Evolutionary conservation across 2,329 filamentous ascomycete species (phyloP).

Genomic region (Pseudogymnoascus destructans): DNA sequence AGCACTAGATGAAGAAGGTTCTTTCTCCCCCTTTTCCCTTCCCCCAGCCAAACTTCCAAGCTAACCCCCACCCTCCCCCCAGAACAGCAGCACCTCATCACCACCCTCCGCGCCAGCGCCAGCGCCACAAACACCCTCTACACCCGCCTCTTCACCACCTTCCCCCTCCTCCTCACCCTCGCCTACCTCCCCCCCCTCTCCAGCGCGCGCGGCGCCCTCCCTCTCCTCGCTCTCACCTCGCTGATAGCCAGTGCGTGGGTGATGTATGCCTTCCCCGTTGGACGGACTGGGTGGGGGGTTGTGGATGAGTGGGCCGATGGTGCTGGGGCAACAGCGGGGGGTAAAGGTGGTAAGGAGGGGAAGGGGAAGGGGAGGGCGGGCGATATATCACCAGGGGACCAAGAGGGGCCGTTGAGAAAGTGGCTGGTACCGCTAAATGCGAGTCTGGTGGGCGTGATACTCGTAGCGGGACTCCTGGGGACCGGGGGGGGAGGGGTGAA

Average conservation of each 20-base stretch:
- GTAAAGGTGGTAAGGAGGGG: background rate
- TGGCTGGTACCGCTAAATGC: conserved; percentile 50
- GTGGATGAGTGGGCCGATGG: conserved; percentile 34
- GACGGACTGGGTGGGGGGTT: conserved; percentile 37
- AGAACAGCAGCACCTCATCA: conserved; percentile 55
- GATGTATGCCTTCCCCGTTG: conserved; percentile 41
- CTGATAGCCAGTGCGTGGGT: conserved; percentile 50
- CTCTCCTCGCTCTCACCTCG: conserved; percentile 48
- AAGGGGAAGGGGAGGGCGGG: conserved; percentile 14
- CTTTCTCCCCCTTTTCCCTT: background rate
- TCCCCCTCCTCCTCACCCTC: conserved; percentile 44
- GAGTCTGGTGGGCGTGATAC: conserved; percentile 37
- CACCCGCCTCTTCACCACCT: conserved; percentile 41
- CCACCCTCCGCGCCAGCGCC: conserved; percentile 38
- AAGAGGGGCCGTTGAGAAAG: conserved; percentile 37
- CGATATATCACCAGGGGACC: background rate
- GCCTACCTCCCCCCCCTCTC: conserved; percentile 42
- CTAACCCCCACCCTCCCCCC: conserved; percentile 17
- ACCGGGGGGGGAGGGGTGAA: conserved; percentile 23
- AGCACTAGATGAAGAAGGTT: conserved; percentile 65
- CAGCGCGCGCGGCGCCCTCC: conserved; percentile 22
- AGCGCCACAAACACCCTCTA: conserved; percentile 43
- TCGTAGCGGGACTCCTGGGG: conserved; percentile 34
- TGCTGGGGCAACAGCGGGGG: background rate
- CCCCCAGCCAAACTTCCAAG: conserved; percentile 18